A percentile compares a stretch with the other conserved stretches of the same genome.
Conservation (phyloP, 164 flowering plant genomes). For the Platanus orientalis region DNA sequence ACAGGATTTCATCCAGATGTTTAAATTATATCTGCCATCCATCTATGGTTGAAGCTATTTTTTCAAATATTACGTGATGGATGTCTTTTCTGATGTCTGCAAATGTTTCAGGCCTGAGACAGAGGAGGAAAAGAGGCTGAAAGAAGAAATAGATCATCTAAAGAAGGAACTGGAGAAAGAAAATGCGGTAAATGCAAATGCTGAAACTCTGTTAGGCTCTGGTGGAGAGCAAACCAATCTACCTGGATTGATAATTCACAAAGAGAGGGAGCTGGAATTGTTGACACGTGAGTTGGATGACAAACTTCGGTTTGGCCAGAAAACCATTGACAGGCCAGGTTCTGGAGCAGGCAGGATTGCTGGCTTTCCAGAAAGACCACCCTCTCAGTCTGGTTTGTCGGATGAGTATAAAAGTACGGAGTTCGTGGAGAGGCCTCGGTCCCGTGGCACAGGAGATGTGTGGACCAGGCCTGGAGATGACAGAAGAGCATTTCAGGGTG, state of each 20-base stretch:
- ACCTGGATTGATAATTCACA: slow-evolving; percentile 27
- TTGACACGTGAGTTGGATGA: slow-evolving; percentile 49
- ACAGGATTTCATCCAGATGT: neutral
- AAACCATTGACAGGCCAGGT: slow-evolving; percentile 55
- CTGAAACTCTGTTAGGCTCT: slow-evolving; percentile 21
- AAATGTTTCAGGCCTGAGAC: slow-evolving; percentile 61
- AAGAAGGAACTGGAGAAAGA: slow-evolving; percentile 44
- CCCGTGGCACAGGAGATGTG: slow-evolving; percentile 55
- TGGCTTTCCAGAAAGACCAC: slow-evolving; percentile 47
- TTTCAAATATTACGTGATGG: neutral
- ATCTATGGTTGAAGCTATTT: neutral
- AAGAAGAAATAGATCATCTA: slow-evolving; percentile 58
- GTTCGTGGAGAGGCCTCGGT: slow-evolving; percentile 53
- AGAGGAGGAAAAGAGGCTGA: slow-evolving; percentile 63
- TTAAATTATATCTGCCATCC: neutral
- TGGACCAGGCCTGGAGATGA: slow-evolving; percentile 63
- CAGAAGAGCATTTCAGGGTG: slow-evolving; percentile 50
- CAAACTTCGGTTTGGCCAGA: slow-evolving; percentile 59
- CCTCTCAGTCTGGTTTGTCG: slow-evolving; percentile 50
- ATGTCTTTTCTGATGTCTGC: neutral
- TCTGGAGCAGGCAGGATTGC: slow-evolving; percentile 58
- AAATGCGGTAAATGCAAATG: slow-evolving; percentile 14
- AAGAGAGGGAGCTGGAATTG: slow-evolving; percentile 57
- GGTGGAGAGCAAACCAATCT: slow-evolving; percentile 28
- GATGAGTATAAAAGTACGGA: slow-evolving; percentile 45